Evolutionary conservation across 2,329 filamentous ascomycete genomes (phyloP), one percentile per base, ranked within the genome.

Genomic region (Massarina eburnea): DNA sequence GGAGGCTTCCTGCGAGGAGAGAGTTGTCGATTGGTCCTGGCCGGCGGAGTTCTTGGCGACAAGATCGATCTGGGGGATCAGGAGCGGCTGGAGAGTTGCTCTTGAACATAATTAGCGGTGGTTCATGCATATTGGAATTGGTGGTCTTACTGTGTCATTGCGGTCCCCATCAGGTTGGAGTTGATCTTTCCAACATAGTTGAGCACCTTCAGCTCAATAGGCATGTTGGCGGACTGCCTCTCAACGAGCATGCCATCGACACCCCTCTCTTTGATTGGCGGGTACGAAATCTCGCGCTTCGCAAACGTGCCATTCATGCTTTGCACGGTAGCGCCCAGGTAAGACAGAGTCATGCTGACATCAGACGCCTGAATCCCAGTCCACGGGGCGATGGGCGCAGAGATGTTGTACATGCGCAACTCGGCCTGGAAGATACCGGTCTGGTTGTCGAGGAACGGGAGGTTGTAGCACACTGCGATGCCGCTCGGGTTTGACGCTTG

Each of bases 381-480:
- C 72, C 79, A 81, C 14, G 71, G 70, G 17, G 71, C 68, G 9
- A 67, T 76, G 0, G 87, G 77, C 0, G 78, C 70, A 5, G 82
- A 83, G 37, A 91, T 72, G 67, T 85, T 83, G 72, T 84, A 94
- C 48, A 94, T 74, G 43, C 88, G 79, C 40, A 94, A 70, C 64
- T 94, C 89, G 22, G 88, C 88, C 68, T 88, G 81, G 65, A 94
- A 94, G 14, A 83, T 74, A 22, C 88, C 88, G 0, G 80, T 84
- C 4, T 70, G 69, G 57, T 80, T 82, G 71, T 92, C 80, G 46
- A 90, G 78, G 30, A 81, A 82, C 0, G 85, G 84, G 19, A 95
- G 71, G 66, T 94, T 95, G 74, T 92, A 94, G 78, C 89, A 95
- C 38, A 89, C 81, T 47, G 85, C 86, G 38, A 89, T 81, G 40